Base-by-base conservation (phyloP, 257 asterid species). In the Pogostemon cablin region DNA sequence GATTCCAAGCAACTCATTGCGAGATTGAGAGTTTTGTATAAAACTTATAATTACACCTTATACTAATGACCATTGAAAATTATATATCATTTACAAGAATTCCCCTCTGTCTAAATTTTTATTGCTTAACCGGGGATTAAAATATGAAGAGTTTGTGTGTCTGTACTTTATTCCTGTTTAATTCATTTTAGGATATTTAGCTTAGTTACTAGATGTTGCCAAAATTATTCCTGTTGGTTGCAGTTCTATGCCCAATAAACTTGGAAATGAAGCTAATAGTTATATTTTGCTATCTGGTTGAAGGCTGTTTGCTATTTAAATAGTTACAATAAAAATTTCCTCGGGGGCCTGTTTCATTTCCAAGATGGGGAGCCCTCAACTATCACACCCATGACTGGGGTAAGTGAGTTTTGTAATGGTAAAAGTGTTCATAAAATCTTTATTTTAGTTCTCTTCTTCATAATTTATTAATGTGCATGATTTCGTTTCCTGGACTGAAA, bases 291-390 rank as follows among this genome's bases (percentile, higher is more conserved):
- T 66, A 65, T 68, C 40, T 75, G 80, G 54, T 75, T 81, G 75
- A 82, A 91, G 96, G 96, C 85, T 71, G 97, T 93, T 62, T 93
- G 97, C 78, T 93, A 93, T 79, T 79, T 93, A 81, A 90, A 86
- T 78, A 86, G 78, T 72, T 81, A 84, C 44, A 81, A 75, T 37
- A 86, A 62, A 67, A 95, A 87, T 71, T 93, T 93, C 79, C 72
- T 55, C 54, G 98, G 97, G 44, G 98, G 98, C 39, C 71, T 93
- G 43, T 93, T 93, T 85, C 95, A 86, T 77, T 93, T 93, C 86
- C 86, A 84, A 83, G 92, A 90, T 66, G 98, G 97, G 56, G 95
- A 87, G 74, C 95, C 97, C 50, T 80, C 93, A 4, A 85, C 85
- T 6, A 52, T 90, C 52, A 81, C 82, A 74, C 96, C 97, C 53